These are phyloP conservation scores for Verticillium zaregamsianum DNA, from an alignment of 2,329 filamentous ascomycete genomes.

Conservation along the genomic window DNA sequence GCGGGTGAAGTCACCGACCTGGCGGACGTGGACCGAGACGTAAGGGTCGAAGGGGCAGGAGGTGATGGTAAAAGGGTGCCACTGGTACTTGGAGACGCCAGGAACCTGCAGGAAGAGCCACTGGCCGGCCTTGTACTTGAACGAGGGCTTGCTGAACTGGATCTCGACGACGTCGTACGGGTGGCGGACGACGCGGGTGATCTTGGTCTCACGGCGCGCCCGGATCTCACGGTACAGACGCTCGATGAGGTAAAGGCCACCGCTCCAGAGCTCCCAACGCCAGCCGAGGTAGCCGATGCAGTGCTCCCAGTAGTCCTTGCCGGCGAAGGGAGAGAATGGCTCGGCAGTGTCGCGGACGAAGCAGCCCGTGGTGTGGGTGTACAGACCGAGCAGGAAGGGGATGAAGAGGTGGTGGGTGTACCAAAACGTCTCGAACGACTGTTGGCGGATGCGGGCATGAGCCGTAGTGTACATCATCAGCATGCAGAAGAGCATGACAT, in stretches of 20 bases:
- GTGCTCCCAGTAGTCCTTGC: constrained; percentile 78
- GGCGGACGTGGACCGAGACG: constrained; percentile 88
- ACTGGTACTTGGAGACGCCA: constrained; percentile 82
- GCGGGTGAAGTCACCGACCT: constrained; percentile 93
- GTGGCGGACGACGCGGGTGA: constrained; percentile 90
- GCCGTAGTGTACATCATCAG: constrained; percentile 96
- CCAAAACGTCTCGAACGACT: constrained; percentile 98
- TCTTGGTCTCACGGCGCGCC: constrained; percentile 76
- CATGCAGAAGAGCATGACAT: constrained; percentile 99
- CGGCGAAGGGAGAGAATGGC: constrained; percentile 79
- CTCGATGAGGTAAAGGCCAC: constrained; percentile 80
- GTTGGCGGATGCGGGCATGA: constrained; percentile 88
- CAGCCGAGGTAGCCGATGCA: constrained; percentile 95
- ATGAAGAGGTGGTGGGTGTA: constrained; percentile 99
- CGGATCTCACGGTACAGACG: constrained; percentile 89
- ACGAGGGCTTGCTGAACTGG: constrained; percentile 92
- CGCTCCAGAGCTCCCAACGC: constrained; percentile 91
- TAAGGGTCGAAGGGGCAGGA: constrained; percentile 96
- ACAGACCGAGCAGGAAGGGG: constrained; percentile 87
- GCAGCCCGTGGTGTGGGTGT: constrained; percentile 93
- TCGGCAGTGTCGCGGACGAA: constrained; percentile 81
- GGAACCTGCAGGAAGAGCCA: constrained; percentile 97
- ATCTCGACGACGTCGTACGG: constrained; percentile 97
- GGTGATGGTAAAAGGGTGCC: constrained; percentile 99
- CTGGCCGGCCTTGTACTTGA: constrained; percentile 97